Evolutionary conservation across 2,329 filamentous ascomycete species (phyloP).

Genomic region (Fusarium sororula): DNA sequence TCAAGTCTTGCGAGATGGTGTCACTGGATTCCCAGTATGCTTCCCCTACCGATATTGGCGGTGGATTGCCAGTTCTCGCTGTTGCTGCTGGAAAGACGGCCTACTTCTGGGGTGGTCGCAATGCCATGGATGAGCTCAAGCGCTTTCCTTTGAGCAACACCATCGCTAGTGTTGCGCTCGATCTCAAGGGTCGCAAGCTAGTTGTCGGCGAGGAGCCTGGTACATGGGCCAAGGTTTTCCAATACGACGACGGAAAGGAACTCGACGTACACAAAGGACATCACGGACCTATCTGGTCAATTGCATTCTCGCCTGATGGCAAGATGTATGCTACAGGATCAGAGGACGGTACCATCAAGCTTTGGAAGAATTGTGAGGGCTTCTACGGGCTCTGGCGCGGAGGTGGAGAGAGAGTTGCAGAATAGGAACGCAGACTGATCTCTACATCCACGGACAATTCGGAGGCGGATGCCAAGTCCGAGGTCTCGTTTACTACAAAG

Average conservation of each 20-base stretch:
- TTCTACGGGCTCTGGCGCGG: slow-evolving; percentile 72
- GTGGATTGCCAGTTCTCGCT: slow-evolving; percentile 77
- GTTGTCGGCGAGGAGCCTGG: slow-evolving; percentile 92
- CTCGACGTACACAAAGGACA: slow-evolving; percentile 96
- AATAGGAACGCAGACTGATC: slow-evolving; percentile 47
- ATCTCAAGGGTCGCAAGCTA: slow-evolving; percentile 81
- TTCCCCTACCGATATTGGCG: slow-evolving; percentile 69
- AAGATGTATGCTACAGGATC: slow-evolving; percentile 96
- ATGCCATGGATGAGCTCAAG: slow-evolving; percentile 79
- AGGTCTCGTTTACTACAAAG: slow-evolving; percentile 7
- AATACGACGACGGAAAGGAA: slow-evolving; percentile 84
- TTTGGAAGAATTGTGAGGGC: slow-evolving; percentile 78
- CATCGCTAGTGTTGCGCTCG: slow-evolving; percentile 89
- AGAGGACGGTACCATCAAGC: slow-evolving; percentile 96
- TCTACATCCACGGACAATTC: slow-evolving; percentile 22
- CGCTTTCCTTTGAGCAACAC: slow-evolving; percentile 82
- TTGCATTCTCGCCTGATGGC: slow-evolving; percentile 92
- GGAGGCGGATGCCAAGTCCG: slow-evolving; percentile 1
- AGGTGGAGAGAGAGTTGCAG: slow-evolving; percentile 50
- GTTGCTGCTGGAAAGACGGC: slow-evolving; percentile 94
- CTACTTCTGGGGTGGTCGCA: slow-evolving; percentile 86
- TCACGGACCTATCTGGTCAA: slow-evolving; percentile 96
- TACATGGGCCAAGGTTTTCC: slow-evolving; percentile 96
- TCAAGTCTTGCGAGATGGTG: slow-evolving; percentile 92
- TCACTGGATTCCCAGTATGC: slow-evolving; percentile 68